Conservation (phyloP, 768 basidiomycete genomes). For the Suillus subaureus region DNA sequence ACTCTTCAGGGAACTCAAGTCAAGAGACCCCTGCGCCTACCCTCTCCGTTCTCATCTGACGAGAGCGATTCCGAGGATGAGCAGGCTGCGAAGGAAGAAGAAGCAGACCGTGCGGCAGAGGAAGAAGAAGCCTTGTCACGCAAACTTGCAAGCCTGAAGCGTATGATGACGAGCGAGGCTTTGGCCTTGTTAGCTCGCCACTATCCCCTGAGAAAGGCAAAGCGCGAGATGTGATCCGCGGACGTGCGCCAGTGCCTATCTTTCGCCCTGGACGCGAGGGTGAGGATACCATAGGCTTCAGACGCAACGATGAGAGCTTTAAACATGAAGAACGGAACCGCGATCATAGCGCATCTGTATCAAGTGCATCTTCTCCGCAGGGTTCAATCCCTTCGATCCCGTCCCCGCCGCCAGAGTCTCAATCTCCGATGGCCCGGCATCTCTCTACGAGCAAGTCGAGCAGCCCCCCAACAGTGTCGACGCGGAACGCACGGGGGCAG, state of each 20-base stretch:
- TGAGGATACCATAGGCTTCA: conserved; percentile 19
- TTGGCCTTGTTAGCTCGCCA: conserved; percentile 62
- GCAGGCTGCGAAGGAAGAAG: conserved; percentile 60
- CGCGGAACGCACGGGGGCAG: conserved; percentile 55
- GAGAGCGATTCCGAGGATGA: conserved; percentile 64
- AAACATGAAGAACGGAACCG: conserved; percentile 48
- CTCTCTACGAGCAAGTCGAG: conserved; percentile 57
- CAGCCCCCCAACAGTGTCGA: conserved; percentile 61
- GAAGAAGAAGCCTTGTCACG: conserved; percentile 67
- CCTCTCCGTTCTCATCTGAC: conserved; percentile 56
- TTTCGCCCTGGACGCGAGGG: conserved; percentile 12
- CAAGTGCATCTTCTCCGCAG: conserved; percentile 72
- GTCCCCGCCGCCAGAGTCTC: conserved; percentile 64
- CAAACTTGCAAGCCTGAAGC: conserved; percentile 69
- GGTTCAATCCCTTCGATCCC: conserved; percentile 84
- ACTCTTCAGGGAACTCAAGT: conserved; percentile 60
- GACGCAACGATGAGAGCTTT: conserved; percentile 38
- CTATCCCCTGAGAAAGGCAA: conserved; percentile 41
- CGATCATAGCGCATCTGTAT: conserved; percentile 71
- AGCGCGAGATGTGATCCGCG: conserved; percentile 41
- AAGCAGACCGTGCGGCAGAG: conserved; percentile 65
- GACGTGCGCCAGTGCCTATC: conserved; percentile 35
- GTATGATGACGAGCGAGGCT: conserved; percentile 72
- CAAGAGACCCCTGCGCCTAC: conserved; percentile 37
- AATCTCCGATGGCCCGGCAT: conserved; percentile 52